These are phyloP conservation scores for Paramecium sonneborni DNA, from an alignment of 73 alveolate genomes.

Conservation along the genomic window DNA sequence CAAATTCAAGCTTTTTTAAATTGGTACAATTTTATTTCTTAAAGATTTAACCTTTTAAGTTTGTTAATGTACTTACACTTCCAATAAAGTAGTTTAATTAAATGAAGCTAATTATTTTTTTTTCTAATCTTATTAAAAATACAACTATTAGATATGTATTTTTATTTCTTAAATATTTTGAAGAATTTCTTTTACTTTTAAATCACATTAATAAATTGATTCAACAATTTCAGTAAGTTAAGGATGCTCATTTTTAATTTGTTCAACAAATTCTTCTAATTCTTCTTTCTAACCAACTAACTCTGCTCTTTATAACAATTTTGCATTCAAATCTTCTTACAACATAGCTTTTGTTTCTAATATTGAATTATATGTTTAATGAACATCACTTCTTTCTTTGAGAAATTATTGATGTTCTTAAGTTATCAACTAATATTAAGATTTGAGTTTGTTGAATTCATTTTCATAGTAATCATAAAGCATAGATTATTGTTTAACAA, in stretches of 20 bases:
- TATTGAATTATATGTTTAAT: not conserved
- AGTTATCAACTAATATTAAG: not conserved
- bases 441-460: constrained; percentile 22
- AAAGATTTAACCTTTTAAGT: not conserved
- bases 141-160: constrained; percentile 69
- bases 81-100: not conserved
- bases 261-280: constrained; percentile 55
- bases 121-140: constrained; percentile 70
- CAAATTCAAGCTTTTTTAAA: constrained; percentile 14
- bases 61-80: constrained; percentile 11
- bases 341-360: constrained; percentile 60
- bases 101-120: not conserved
- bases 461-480: constrained; percentile 4
- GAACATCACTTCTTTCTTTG: not conserved
- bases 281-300: constrained; percentile 61
- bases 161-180: constrained; percentile 70
- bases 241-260: constrained; percentile 15
- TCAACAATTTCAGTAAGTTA: constrained; percentile 14
- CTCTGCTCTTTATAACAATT: constrained; percentile 57
- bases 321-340: constrained; percentile 56
- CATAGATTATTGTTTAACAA: not conserved
- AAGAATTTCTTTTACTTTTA: not conserved
- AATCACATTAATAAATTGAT: constrained; percentile 28
- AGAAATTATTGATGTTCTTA: not conserved
- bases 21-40: constrained; percentile 38